Percentiles rank a stretch among this genome's conserved stretches.
These are phyloP conservation scores for Sordaria brevicollis DNA, from an alignment of 495 filamentous ascomycete genomes.

Conservation along the genomic window DNA sequence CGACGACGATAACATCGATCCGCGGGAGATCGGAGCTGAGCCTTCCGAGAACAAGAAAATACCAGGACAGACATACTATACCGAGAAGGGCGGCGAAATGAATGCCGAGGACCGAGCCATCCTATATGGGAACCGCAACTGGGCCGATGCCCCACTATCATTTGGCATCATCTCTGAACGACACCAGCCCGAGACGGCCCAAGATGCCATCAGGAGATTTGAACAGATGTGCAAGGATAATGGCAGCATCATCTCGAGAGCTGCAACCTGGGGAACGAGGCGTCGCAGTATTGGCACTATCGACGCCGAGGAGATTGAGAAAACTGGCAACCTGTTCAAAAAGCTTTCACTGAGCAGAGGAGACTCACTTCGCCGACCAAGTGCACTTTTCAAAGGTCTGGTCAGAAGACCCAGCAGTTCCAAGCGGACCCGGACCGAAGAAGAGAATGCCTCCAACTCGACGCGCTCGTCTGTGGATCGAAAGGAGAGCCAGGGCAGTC, in stretches of 20 bases:
- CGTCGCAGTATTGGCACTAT: constrained; percentile 48
- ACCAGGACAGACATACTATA: constrained; percentile 36
- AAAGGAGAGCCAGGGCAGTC: constrained; percentile 40
- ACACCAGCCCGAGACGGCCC: constrained; percentile 40
- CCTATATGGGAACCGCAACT: constrained; percentile 35
- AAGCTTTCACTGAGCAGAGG: constrained; percentile 47
- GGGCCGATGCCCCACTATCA: constrained; percentile 34
- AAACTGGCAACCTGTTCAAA: constrained; percentile 50
- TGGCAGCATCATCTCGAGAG: constrained; percentile 47
- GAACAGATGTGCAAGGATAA: constrained; percentile 36
- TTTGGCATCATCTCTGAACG: constrained; percentile 27
- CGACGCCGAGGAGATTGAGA: constrained; percentile 49
- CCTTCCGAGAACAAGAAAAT: constrained; percentile 17
- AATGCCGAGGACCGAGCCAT: constrained; percentile 32
- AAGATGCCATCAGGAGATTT: constrained; percentile 42
- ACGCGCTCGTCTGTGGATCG: constrained; percentile 22
- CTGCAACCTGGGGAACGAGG: constrained; percentile 65
- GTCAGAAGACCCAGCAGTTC: constrained; percentile 44
- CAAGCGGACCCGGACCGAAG: constrained; percentile 37
- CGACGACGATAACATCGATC: constrained; percentile 25
- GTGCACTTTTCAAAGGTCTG: constrained; percentile 35
- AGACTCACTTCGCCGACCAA: constrained; percentile 29
- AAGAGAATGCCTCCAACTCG: constrained; percentile 27
- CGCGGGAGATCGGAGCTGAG: constrained; percentile 25
- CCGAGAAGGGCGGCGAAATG: constrained; percentile 29